Evolutionary conservation across 345 rosid genomes (phyloP), one percentile per base, ranked within the genome.

Genomic region (Erysimum cheiranthoides): DNA sequence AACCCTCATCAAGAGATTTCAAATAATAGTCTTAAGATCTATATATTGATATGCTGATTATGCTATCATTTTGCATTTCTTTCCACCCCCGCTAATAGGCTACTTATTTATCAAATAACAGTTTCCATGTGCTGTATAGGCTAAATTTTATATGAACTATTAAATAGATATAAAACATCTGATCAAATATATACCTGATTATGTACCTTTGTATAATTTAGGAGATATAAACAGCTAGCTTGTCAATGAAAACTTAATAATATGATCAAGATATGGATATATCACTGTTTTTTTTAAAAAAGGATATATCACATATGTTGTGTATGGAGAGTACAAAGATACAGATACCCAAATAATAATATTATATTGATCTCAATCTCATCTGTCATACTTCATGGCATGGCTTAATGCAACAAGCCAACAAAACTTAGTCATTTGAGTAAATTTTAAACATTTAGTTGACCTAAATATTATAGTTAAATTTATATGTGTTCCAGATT

Each of bases 331-430:
- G 49, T 34, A 70, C 28, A 46, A 3, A 77, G 16, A 78, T 59
- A 40, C 32, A 25, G 40, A 58, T 30, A 38, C 61, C 21, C 52
- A 65, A 36, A 39, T 54, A 42, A 42, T 30, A 32, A 12, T 28
- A 40, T 47, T 66, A 34, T 78, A 58, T 40, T 43, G 47, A 8
- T 58, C 67, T 70, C 52, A 35, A 35, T 66, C 45, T 35, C 56
- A 25, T 66, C 34, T 78, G 73, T 34, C 77, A 66, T 52, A 66
- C 70, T 65, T 72, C 68, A 78, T 73, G 78, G 59, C 73, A 59
- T 60, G 78, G 46, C 30, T 51, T 60, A 78, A 60, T 60, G 78
- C 69, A 72, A 43, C 14, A 73, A 71, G 53, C 40, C 64, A 46
- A 46, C 54, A 49, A 63, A 72, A 68, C 46, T 59, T 34, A 40